Base-by-base conservation (phyloP, 2,329 filamentous ascomycete species). In the Ophiostoma quercus region DNA sequence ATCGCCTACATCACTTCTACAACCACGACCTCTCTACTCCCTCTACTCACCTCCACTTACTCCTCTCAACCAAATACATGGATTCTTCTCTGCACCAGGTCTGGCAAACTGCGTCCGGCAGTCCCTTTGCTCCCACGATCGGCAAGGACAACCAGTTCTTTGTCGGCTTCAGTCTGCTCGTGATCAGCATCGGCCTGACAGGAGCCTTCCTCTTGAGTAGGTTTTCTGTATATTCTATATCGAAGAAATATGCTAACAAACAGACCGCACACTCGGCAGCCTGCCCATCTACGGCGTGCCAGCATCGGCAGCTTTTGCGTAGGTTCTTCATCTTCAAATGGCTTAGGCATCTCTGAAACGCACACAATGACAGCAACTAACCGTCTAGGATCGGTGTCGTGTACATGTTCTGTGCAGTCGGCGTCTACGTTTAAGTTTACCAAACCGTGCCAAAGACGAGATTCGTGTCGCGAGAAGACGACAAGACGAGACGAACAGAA, bases 331-430 rank as follows among this genome's bases (percentile, higher is more conserved):
- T 66, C 72, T 7, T 32, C 5, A 1, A 0, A 14, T 41, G 11
- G 39, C 11, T 60, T 11, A n/a, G 14, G 51, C 22, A 57, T 25
- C 12, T 22, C 22, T 7, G 9, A 57, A n/a, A 5, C 8, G n/a
- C 9, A 9, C 3, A 57, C 12, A 9, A 1, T 6, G 19, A 14
- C 5, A 67, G 67, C 16, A 47, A n/a, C 69, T 68, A 54, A 67
- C 68, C 4, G 32, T 22, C 34, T 43, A 97, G 94, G 67, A 91
- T 97, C 80, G 95, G 95, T 75, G 90, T 94, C 67, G 93, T 99
- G 65, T 97, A 95, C 82, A 97, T 97, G 90, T 98, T 99, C 82
- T 99, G 95, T 82, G 95, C 94, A 72, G 95, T 95, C 79, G 95
- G 95, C 79, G 95, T 99, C 78, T 98, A 99, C 88, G 92, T 99